phyloP scores from a whole-genome alignment of 2,329 filamentous ascomycete species.

The Beauveria varroae region DNA sequence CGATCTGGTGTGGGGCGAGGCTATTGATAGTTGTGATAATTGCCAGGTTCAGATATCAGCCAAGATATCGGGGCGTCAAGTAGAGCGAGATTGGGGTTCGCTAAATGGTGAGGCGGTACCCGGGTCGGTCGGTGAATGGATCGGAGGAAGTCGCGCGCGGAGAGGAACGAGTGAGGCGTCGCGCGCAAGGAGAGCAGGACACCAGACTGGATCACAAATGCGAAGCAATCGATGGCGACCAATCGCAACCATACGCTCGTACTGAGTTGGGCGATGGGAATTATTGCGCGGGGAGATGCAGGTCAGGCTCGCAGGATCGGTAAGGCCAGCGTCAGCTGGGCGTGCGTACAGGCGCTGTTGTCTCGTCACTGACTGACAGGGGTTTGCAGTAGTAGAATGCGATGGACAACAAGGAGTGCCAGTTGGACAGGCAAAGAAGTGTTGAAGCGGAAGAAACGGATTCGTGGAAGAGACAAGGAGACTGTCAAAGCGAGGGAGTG shows the following conservation, averaged over 20 bases:
- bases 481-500: neutral
- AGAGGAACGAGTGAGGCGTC: neutral
- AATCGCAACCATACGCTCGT: neutral
- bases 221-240: neutral
- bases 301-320: neutral
- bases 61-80: neutral
- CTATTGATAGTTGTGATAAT: neutral
- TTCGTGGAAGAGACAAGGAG: neutral
- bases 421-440: neutral
- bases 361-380: slow-evolving; percentile 7
- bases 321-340: neutral
- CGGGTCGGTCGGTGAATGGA: slow-evolving; percentile 13
- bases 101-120: neutral
- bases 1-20: slow-evolving; percentile 3
- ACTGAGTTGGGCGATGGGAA: neutral
- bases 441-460: neutral
- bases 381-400: neutral
- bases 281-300: neutral
- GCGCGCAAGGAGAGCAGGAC: neutral
- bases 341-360: neutral
- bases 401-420: neutral
- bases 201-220: neutral
- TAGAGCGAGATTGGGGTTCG: neutral
- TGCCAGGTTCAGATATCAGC: neutral
- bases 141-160: neutral